These are phyloP conservation scores for Aspergillus hiratsukae DNA, from an alignment of 2,329 filamentous ascomycete genomes.

Conservation along the genomic window DNA sequence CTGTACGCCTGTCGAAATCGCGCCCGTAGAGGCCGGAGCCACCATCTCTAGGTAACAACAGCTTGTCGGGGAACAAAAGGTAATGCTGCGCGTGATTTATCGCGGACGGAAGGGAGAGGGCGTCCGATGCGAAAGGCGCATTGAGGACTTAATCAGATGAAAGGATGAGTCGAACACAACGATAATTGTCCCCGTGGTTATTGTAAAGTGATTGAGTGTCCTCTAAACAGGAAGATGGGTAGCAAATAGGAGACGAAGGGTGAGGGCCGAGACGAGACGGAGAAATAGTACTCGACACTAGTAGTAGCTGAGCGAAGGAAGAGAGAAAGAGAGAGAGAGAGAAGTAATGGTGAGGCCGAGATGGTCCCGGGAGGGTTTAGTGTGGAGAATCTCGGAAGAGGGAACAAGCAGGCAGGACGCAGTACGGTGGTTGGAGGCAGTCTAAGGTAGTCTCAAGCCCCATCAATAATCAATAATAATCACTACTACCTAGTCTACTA, in stretches of 20 bases:
- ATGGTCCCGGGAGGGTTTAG: conserved; percentile 20
- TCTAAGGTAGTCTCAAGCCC: neutral
- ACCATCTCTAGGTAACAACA: conserved; percentile 37
- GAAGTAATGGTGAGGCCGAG: conserved; percentile 17
- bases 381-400: conserved; percentile 23
- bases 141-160: conserved; percentile 22
- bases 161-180: conserved; percentile 9
- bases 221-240: neutral
- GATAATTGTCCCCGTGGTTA: neutral
- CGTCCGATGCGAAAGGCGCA: conserved; percentile 32
- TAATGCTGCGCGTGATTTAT: conserved; percentile 24
- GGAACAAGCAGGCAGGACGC: conserved; percentile 3
- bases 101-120: conserved; percentile 23
- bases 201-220: neutral
- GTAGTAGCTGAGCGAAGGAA: conserved; percentile 6
- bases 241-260: neutral
- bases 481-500: too few relatives aligned
- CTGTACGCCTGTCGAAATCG: conserved; percentile 30
- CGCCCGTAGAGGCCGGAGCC: conserved; percentile 42
- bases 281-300: conserved; percentile 6
- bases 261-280: conserved; percentile 7
- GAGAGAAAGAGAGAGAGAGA: conserved; percentile 10
- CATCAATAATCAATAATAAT: neutral
- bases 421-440: conserved; percentile 1
- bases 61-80: conserved; percentile 9